Percentiles rank a stretch among this genome's conserved stretches.
Evolutionary conservation across 2,329 filamentous ascomycete genomes (phyloP).

Genomic region (Lecanicillium sp.): DNA sequence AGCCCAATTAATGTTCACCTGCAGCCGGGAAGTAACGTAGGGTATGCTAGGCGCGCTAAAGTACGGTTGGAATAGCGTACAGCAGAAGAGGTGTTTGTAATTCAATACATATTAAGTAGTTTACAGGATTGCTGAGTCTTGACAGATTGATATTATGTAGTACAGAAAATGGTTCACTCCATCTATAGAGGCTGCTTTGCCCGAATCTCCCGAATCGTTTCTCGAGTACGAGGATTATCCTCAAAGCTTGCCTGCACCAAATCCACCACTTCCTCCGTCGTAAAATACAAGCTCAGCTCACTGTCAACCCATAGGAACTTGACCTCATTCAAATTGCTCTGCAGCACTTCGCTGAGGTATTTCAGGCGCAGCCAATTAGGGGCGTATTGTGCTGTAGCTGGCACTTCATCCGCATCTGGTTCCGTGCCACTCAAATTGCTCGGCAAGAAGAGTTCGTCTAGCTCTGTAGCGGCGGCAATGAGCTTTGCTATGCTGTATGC

Average conservation of each 20-base stretch:
- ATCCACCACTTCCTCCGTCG: conserved; percentile 52
- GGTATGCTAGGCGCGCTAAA: too few species aligned
- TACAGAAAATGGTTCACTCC: not conserved
- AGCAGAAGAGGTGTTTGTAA: too few species aligned
- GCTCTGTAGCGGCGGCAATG: conserved; percentile 47
- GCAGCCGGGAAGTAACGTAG: too few species aligned
- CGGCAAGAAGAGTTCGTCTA: conserved; percentile 54
- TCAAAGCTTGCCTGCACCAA: conserved; percentile 58
- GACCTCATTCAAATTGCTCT: conserved; percentile 59
- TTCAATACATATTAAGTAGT: too few species aligned
- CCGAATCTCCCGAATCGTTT: conserved; percentile 51
- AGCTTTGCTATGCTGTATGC: conserved; percentile 53
- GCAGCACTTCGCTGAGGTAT: conserved; percentile 56
- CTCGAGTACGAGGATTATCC: conserved; percentile 50
- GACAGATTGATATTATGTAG: too few species aligned
- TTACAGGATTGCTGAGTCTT: too few species aligned
- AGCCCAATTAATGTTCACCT: too few species aligned
- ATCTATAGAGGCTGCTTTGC: conserved; percentile 33
- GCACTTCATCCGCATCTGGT: conserved; percentile 31
- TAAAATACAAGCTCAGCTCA: conserved; percentile 57
- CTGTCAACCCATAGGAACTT: conserved; percentile 58
- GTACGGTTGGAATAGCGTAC: too few species aligned
- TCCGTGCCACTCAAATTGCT: conserved; percentile 24
- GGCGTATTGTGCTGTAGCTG: conserved; percentile 53
- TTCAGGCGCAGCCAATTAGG: conserved; percentile 56